Evolutionary conservation across 495 filamentous ascomycete genomes (phyloP), one percentile per base, ranked within the genome.

Genomic region (Penicillium flavigenum): DNA sequence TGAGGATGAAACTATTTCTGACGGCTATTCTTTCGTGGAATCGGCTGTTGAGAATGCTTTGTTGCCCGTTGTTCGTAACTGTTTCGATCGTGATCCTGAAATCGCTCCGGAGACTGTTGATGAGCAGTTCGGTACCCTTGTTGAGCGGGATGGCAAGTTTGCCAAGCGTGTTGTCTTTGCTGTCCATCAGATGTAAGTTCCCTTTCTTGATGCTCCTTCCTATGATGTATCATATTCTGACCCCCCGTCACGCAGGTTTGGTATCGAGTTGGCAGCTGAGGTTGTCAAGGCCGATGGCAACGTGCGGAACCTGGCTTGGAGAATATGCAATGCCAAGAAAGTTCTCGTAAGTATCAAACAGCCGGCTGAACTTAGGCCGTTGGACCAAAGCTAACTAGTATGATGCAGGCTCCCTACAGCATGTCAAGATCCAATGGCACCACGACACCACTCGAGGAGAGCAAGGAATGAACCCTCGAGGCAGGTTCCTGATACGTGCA

Each of bases 271-370:
- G 59, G 90, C 95, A 7, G 88, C 92, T 3, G 90, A 90, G 48
- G 95, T 98, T 12, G 94, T 98, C 42, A 85, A 87, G 54, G 90
- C 92, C 1, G 94, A 98, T 79, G 93, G 95, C 6, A 94, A 86
- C 63, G 91, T 98, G 27, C 83, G 79, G 66, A 96, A 96, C 66
- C 77, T 98, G 43, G 90, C 92, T 26, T 98, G 94, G 95, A 83
- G 94, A 63, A 89, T 98, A 57, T 95, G 88, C 69, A 94, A 92
- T 69, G 95, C 92, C 26, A 96, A 96, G 76, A 89, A 91, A 70
- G 94, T 96, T 54, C 69, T 98, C 72, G 94, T 96, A 79, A 73
- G 91, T 82, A 31, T 41, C 17, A 31, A 20, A 14, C 9, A 20
- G 7, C 6, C 1, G 16, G 10, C 11, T 39, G 14, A 19, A 19